Conservation (phyloP, 805 yeast genomes). For the Kodamaea leandrae region DNA sequence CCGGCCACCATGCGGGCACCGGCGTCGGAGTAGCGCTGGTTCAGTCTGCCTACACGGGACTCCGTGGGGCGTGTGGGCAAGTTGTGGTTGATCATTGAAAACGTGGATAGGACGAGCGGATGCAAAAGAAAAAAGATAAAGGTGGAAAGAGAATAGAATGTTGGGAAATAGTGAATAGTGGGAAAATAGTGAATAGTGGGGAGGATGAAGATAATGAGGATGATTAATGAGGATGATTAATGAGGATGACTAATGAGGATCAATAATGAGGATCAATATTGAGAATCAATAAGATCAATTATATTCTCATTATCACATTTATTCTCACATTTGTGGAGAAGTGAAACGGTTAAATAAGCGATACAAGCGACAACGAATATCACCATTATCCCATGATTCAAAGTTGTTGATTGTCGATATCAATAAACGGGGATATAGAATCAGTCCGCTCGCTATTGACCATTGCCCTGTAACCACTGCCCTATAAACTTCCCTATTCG, state of each 20-base stretch:
- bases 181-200: neutral
- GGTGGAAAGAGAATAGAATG: neutral
- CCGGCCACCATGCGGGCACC: slow-evolving; percentile 95
- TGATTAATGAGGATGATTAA: neutral
- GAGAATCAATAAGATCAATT: neutral
- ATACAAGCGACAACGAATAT: too few species aligned
- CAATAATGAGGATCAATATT: neutral
- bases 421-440: too few species aligned
- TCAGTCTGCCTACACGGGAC: slow-evolving; percentile 52
- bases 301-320: too few species aligned
- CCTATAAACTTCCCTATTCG: too few species aligned
- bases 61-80: slow-evolving; percentile 9
- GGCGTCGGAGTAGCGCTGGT: slow-evolving; percentile 55
- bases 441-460: too few species aligned
- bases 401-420: too few species aligned
- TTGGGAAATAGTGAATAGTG: neutral
- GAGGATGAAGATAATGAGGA: neutral
- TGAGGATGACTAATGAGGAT: neutral
- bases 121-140: neutral
- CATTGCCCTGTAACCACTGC: too few species aligned
- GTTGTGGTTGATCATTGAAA: slow-evolving; percentile 8
- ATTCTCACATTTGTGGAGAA: too few species aligned
- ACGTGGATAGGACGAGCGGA: too few species aligned
- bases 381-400: too few species aligned
- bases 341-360: too few species aligned